Conservation (phyloP, 2,329 filamentous ascomycete genomes). For the Aspergillus neotritici region DNA sequence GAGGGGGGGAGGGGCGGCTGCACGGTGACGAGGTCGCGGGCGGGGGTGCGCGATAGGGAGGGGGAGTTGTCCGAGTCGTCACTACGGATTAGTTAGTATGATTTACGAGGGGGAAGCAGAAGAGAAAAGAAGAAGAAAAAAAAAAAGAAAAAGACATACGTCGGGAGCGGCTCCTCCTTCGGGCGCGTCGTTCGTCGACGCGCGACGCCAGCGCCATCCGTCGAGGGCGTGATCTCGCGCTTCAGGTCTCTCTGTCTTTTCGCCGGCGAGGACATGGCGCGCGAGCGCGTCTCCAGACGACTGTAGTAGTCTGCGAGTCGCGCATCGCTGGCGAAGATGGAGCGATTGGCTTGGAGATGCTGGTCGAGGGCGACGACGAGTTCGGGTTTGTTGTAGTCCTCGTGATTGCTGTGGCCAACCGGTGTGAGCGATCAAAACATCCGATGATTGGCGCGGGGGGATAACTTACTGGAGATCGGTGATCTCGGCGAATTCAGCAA, state of each 20-base stretch:
- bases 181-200: constrained; percentile 26
- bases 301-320: constrained; percentile 71
- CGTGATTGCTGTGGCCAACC: constrained; percentile 32
- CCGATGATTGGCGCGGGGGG: constrained; percentile 3
- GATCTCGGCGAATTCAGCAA: constrained; percentile 66
- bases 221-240: constrained; percentile 29
- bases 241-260: constrained; percentile 47
- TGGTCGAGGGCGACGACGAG: constrained; percentile 70
- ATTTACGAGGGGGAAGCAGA: neutral
- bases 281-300: constrained; percentile 36
- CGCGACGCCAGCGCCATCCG: no score
- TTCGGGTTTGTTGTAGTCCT: constrained; percentile 69
- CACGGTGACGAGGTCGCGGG: constrained; percentile 9
- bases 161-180: constrained; percentile 22
- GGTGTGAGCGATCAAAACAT: constrained; percentile 1
- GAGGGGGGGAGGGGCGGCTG: constrained; percentile 31
- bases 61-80: constrained; percentile 15
- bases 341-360: constrained; percentile 63
- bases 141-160: constrained; percentile 10
- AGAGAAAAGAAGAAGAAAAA: neutral
- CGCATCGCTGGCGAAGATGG: constrained; percentile 58
- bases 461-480: constrained; percentile 65
- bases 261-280: constrained; percentile 38
- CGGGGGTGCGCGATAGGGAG: constrained; percentile 15
- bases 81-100: constrained; percentile 3